A percentile compares a stretch with the other conserved stretches of the same genome.
phyloP scores from a whole-genome alignment of 2,329 filamentous ascomycete species.

The Nothophoma quercina region DNA sequence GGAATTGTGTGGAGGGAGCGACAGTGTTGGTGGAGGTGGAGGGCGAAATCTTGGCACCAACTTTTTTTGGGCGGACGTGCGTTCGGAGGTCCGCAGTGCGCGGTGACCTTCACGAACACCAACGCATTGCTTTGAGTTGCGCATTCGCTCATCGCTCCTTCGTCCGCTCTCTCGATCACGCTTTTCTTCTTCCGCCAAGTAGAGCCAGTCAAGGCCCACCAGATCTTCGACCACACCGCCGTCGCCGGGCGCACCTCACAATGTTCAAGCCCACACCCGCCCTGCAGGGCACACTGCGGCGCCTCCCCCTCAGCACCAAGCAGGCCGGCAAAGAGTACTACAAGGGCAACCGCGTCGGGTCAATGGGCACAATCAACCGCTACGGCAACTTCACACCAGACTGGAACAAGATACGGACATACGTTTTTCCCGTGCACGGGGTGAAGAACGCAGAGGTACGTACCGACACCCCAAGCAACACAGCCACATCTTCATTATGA shows the following conservation, averaged over 20 bases:
- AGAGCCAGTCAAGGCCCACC: no score
- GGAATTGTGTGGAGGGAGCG: not conserved
- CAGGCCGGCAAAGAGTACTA: constrained; percentile 94
- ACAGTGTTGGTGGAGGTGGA: not conserved
- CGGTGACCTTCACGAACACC: no score
- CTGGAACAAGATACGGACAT: constrained; percentile 88
- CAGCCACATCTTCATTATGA: no score
- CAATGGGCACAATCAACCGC: constrained; percentile 85
- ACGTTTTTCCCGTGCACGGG: constrained; percentile 75
- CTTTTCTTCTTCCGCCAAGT: no score
- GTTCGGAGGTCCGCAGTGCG: constrained; percentile 21
- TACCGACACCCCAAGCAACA: no score
- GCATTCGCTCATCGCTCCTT: no score
- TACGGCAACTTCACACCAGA: constrained; percentile 86
- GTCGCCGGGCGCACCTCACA: no score
- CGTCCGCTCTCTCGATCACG: no score
- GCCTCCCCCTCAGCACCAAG: constrained; percentile 87
- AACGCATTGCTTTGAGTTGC: no score
- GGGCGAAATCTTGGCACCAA: constrained; percentile 37
- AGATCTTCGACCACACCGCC: no score
- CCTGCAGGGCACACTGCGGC: constrained; percentile 74
- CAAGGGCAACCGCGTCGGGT: constrained; percentile 90
- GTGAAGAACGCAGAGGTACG: constrained; percentile 59
- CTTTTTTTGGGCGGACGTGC: constrained; percentile 25
- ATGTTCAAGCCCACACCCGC: constrained; percentile 72